Evolutionary conservation across 768 basidiomycete genomes (phyloP).

Genomic region (Ramaria sp.): DNA sequence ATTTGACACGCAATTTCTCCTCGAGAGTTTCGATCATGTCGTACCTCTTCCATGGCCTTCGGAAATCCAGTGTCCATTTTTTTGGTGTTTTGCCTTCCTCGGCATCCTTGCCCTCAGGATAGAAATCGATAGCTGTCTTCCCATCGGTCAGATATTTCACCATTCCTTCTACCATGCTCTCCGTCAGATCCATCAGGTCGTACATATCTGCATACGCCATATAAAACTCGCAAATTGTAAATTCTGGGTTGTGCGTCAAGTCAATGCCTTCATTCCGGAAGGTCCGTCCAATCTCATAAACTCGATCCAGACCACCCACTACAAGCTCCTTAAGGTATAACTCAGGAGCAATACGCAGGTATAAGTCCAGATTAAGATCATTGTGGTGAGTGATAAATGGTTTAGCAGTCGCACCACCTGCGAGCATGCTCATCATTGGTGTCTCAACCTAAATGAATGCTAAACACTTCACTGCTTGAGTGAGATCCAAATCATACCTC

Average conservation of each 20-base stretch:
- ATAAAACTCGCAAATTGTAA: slow-evolving; percentile 99
- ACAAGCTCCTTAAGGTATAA: slow-evolving; percentile 96
- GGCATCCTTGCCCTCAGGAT: slow-evolving; percentile 89
- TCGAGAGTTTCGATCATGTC: slow-evolving; percentile 97
- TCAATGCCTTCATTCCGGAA: slow-evolving; percentile 99
- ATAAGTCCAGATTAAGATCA: slow-evolving; percentile 92
- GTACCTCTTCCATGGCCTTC: slow-evolving; percentile 94
- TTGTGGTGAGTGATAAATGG: slow-evolving; percentile 99
- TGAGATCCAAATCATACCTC: slow-evolving; percentile 32
- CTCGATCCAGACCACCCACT: slow-evolving; percentile 94
- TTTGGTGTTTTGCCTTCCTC: slow-evolving; percentile 31
- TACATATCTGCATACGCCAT: slow-evolving; percentile 99
- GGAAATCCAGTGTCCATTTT: slow-evolving; percentile 74
- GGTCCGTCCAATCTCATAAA: slow-evolving; percentile 96
- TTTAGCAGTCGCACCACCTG: slow-evolving; percentile 97
- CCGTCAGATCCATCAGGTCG: slow-evolving; percentile 96
- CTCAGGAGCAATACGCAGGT: slow-evolving; percentile 95
- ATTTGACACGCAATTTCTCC: slow-evolving; percentile 82
- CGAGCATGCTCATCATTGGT: slow-evolving; percentile 93
- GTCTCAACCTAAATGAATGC: slow-evolving; percentile 60
- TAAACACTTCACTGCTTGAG: neutral
- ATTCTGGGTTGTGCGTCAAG: slow-evolving; percentile 98
- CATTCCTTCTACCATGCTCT: slow-evolving; percentile 79
- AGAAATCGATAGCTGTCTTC: slow-evolving; percentile 68
- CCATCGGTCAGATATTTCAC: slow-evolving; percentile 81